These are phyloP conservation scores for Cyamopsis tetragonoloba DNA, from an alignment of 306 rosid genomes.

Conservation along the genomic window DNA sequence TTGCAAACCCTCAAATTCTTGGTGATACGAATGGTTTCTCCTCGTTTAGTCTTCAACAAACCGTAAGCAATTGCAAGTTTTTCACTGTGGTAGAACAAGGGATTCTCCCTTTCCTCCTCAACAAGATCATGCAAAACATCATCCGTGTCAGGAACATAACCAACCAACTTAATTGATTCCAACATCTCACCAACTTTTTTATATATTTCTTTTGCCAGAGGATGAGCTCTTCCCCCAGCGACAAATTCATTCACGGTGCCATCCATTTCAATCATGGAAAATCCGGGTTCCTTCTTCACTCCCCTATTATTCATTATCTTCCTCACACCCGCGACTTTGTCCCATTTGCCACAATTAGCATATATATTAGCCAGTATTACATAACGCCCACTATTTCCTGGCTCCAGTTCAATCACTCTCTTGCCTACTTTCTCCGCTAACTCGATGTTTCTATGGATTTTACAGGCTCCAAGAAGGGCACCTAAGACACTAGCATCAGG, in stretches of 20 bases:
- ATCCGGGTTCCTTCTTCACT: slow-evolving; percentile 63
- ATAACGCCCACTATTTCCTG: slow-evolving; percentile 62
- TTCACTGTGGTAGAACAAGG: slow-evolving; percentile 53
- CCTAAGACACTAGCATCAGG: slow-evolving; percentile 57
- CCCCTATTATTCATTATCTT: slow-evolving; percentile 57
- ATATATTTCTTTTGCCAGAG: slow-evolving; percentile 37
- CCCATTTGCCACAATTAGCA: slow-evolving; percentile 60
- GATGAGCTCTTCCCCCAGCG: slow-evolving; percentile 55
- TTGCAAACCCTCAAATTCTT: slow-evolving; percentile 62
- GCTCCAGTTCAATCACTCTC: slow-evolving; percentile 55
- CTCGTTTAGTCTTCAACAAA: slow-evolving; percentile 40
- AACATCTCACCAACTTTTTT: slow-evolving; percentile 47
- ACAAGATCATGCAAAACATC: slow-evolving; percentile 30
- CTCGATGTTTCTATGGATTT: slow-evolving; percentile 49
- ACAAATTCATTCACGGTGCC: slow-evolving; percentile 54
- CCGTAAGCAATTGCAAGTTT: slow-evolving; percentile 65
- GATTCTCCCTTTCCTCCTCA: slow-evolving; percentile 47
- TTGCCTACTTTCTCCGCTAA: slow-evolving; percentile 52
- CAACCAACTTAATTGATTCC: slow-evolving; percentile 33
- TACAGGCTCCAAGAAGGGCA: slow-evolving; percentile 76
- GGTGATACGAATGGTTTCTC: slow-evolving; percentile 52
- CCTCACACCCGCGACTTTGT: slow-evolving; percentile 49
- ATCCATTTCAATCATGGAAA: slow-evolving; percentile 55
- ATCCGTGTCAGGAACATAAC: slow-evolving; percentile 38
- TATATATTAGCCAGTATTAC: slow-evolving; percentile 54